Conservation (phyloP, 352 stramenopile species). For the Globisporangium heterothallicum region DNA sequence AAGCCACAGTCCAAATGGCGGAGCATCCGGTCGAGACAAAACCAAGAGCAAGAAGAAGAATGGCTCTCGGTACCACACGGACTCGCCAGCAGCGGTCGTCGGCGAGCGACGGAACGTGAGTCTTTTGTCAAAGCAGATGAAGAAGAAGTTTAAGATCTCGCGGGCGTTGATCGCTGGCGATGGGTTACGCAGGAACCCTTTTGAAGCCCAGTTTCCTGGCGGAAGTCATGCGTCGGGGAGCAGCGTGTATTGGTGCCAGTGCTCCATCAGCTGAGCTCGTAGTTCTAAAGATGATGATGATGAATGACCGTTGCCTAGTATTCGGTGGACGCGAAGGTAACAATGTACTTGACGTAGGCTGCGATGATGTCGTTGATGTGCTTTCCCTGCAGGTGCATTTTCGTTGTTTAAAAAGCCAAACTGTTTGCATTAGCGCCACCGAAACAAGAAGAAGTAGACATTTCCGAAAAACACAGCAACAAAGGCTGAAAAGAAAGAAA, state of each 20-base stretch:
- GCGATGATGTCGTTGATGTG: constrained; percentile 51
- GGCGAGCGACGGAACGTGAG: constrained; percentile 18
- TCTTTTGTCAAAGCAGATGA: constrained; percentile 43
- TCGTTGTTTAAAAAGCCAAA: no score
- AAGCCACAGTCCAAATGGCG: neutral
- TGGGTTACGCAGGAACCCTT: constrained; percentile 26
- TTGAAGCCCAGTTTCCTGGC: constrained; percentile 22
- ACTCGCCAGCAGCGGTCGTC: neutral
- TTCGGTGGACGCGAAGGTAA: constrained; percentile 17
- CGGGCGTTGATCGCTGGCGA: constrained; percentile 22
- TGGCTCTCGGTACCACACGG: neutral
- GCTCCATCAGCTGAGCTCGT: constrained; percentile 41
- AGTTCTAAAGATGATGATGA: no score
- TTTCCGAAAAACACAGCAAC: no score
- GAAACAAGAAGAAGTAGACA: no score
- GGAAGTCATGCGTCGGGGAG: neutral
- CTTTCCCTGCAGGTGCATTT: constrained; percentile 31
- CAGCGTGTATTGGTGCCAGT: constrained; percentile 60
- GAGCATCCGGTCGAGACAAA: neutral
- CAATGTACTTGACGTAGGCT: constrained; percentile 51
- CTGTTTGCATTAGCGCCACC: no score
- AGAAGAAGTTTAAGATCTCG: constrained; percentile 41
- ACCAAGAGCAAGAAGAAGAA: constrained; percentile 4
- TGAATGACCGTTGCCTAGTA: neutral
- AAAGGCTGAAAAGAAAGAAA: neutral